Base-by-base conservation (phyloP, 2,329 filamentous ascomycete species). In the Penicillium sp. region DNA sequence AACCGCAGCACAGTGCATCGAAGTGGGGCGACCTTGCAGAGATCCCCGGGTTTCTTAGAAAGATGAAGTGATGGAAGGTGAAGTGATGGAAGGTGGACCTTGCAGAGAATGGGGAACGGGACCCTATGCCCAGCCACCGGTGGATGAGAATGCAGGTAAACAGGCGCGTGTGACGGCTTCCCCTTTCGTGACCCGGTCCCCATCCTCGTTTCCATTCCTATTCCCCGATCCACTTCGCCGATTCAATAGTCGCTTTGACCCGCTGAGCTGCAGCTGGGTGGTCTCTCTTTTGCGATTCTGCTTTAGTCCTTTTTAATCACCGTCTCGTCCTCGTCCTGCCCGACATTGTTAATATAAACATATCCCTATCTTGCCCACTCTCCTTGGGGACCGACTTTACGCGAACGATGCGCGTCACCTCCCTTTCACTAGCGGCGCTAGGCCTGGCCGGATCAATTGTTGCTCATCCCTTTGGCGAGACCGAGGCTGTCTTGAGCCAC, bases 381-480 rank as follows among this genome's bases (percentile, higher is more conserved):
- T 22, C 28, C 13, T 36, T 33, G 13, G 13, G 13, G 28, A 40
- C 20, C 24, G 40, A 28, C 16, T 33, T 16, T 11, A 28, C 48
- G 27, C 41, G n/a, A 47, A 56, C 39, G 31, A 69, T 69, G 66
- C 65, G 60, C 54, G 36, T 63, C 13, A 28, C 54, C 24, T 65
- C 66, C n/a, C 46, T 68, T 20, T 58, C 61, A 43, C 48, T 65
- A n/a, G 53, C 56, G 43, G 57, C 52, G 4, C 43, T 69, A 49
- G 47, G 62, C 50, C 51, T 70, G 9, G 54, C 59, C 40, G 56
- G 60, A 42, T 60, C 59, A 18, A 49, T 60, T 16, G 39, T 52
- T 11, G 65, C 63, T 28, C 57, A 59, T 51, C 64, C 66, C 2
- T 49, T 58, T 11, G 31, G 41, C 14, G 45, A 57, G 3, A 33